phyloP scores from a whole-genome alignment of 805 yeast species.

The Kluyveromyces nonfermentans region DNA sequence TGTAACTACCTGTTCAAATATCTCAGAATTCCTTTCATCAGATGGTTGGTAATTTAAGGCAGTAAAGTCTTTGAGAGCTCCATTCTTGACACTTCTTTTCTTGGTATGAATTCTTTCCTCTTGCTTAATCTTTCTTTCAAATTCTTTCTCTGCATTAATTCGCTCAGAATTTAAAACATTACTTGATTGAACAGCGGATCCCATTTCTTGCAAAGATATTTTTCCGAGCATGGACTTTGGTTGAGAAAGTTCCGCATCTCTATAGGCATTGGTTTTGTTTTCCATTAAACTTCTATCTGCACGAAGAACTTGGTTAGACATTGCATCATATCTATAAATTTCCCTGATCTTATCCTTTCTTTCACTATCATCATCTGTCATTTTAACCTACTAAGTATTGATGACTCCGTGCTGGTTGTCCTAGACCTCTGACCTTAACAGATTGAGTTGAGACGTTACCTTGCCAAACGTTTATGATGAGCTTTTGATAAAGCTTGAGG shows the following conservation, averaged over 20 bases:
- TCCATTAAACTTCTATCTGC: constrained; percentile 47
- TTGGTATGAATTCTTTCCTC: background rate
- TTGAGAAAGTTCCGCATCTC: constrained; percentile 43
- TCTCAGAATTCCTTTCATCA: constrained; percentile 39
- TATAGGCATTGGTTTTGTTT: constrained; percentile 30
- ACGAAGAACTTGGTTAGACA: constrained; percentile 67
- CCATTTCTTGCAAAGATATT: constrained; percentile 64
- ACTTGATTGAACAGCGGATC: constrained; percentile 28
- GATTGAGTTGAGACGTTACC: too few species aligned
- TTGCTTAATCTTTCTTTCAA: constrained; percentile 1
- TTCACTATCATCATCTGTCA: constrained; percentile 12
- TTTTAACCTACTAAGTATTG: background rate
- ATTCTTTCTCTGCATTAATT: constrained; percentile 11
- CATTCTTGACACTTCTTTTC: background rate
- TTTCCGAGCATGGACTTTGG: constrained; percentile 70
- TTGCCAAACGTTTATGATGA: too few species aligned
- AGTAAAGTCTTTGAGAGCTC: constrained; percentile 34
- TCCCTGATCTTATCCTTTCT: constrained; percentile 20
- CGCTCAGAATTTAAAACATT: constrained; percentile 12
- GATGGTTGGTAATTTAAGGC: constrained; percentile 55
- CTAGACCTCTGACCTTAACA: background rate
- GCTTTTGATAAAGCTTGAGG: too few species aligned
- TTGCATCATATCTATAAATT: constrained; percentile 53
- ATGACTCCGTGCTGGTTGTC: background rate
- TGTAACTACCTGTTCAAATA: constrained; percentile 47